phyloP scores from a whole-genome alignment of 345 rosid genomes.

The Rhizophora mangle region DNA sequence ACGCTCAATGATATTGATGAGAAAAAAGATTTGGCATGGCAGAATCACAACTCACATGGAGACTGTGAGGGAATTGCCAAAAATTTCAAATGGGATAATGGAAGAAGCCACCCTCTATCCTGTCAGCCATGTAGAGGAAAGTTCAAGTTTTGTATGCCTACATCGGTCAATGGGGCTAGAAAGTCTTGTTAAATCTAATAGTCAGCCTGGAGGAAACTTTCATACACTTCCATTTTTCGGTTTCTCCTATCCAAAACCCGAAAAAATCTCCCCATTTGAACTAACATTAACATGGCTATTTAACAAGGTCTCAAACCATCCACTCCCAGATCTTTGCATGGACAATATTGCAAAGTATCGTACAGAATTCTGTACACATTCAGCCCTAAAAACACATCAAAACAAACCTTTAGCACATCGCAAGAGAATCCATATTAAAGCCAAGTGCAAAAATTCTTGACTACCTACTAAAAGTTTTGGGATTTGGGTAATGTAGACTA shows the following conservation, averaged over 20 bases:
- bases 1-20: too few relatives aligned
- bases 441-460: slow-evolving; percentile 3
- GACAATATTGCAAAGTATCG: slow-evolving; percentile 79
- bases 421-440: neutral
- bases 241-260: slow-evolving; percentile 52
- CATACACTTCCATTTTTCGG: slow-evolving; percentile 57
- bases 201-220: slow-evolving; percentile 55
- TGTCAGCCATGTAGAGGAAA: slow-evolving; percentile 1
- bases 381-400: slow-evolving; percentile 45
- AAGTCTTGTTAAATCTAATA: slow-evolving; percentile 33
- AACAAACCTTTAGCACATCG: neutral
- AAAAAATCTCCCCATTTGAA: slow-evolving; percentile 94
- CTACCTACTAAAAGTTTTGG: slow-evolving; percentile 80
- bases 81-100: neutral
- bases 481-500: slow-evolving; percentile 67
- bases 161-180: slow-evolving; percentile 22
- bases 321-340: slow-evolving; percentile 97
- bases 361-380: slow-evolving; percentile 75
- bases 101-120: too few relatives aligned
- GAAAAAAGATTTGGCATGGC: neutral
- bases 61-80: slow-evolving; percentile 2
- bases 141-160: slow-evolving; percentile 21
- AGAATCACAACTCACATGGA: too few relatives aligned
- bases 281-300: slow-evolving; percentile 89
- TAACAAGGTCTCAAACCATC: slow-evolving; percentile 96